A percentile compares a stretch with the other conserved stretches of the same genome.
phyloP scores from a whole-genome alignment of 768 basidiomycete genomes.

The Roridomyces roridus region DNA sequence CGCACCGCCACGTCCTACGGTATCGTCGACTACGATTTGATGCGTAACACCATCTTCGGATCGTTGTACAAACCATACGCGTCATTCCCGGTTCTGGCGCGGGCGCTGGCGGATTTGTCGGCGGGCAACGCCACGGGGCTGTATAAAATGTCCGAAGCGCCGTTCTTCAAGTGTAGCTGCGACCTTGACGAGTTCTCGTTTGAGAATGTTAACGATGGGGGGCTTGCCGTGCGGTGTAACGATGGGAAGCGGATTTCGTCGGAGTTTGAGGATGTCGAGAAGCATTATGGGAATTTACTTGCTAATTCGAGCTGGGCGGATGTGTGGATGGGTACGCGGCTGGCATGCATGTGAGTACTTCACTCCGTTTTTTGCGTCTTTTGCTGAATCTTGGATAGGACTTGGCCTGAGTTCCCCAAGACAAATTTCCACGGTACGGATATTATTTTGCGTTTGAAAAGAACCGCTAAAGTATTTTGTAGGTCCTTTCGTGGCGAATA shows the following conservation, averaged over 20 bases:
- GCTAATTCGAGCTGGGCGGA: slow-evolving; percentile 2
- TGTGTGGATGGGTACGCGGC: not conserved
- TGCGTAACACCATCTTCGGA: slow-evolving; percentile 37
- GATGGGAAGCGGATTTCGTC: slow-evolving; percentile 9
- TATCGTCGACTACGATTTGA: slow-evolving; percentile 41
- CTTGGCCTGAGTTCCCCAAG: slow-evolving; percentile 22
- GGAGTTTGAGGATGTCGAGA: not conserved
- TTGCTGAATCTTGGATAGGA: not conserved
- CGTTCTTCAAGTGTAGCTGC: slow-evolving; percentile 39
- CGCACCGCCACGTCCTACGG: slow-evolving; percentile 42
- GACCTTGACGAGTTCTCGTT: slow-evolving; percentile 15
- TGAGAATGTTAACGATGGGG: not conserved
- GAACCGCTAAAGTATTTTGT: slow-evolving; percentile 54
- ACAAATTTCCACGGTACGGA: slow-evolving; percentile 15
- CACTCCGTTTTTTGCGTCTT: not conserved
- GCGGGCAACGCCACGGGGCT: slow-evolving; percentile 36
- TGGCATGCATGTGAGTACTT: slow-evolving; percentile 10
- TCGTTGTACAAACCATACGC: too few species aligned
- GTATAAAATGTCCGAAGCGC: slow-evolving; percentile 23
- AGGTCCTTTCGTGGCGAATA: slow-evolving; percentile 20
- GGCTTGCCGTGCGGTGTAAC: slow-evolving; percentile 2
- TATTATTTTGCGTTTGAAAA: not conserved
- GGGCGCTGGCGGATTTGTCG: slow-evolving; percentile 41
- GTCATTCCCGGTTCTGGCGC: slow-evolving; percentile 40
- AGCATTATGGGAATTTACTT: not conserved